A percentile compares a stretch with the other conserved stretches of the same genome.
These are phyloP conservation scores for Penicillium vulpinum DNA, from an alignment of 2,329 filamentous ascomycete species.

Conservation along the genomic window DNA sequence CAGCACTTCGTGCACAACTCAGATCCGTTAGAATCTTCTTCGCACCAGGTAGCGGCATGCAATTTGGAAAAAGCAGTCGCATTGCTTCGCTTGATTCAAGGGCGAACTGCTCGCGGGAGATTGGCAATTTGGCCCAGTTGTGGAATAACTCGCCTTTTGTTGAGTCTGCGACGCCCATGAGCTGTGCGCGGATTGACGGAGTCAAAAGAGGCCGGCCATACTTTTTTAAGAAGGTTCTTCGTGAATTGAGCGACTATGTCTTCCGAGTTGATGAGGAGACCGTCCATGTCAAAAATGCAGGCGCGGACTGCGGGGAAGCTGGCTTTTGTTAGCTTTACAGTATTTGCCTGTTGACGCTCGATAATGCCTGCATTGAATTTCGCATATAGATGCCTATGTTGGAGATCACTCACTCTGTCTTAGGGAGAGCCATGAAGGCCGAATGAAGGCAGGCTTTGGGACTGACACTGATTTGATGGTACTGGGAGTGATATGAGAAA, in stretches of 20 bases:
- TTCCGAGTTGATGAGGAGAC: constrained; percentile 37
- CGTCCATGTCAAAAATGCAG: constrained; percentile 40
- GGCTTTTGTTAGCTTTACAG: constrained; percentile 9
- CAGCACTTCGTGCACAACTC: constrained; percentile 11
- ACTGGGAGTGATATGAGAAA: not conserved
- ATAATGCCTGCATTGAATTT: not conserved
- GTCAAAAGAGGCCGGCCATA: constrained; percentile 19
- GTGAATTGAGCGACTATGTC: constrained; percentile 30
- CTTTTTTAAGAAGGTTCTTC: constrained; percentile 21
- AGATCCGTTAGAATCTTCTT: constrained; percentile 21
- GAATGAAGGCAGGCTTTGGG: not conserved
- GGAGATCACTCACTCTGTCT: constrained; percentile 1
- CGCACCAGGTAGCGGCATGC: constrained; percentile 24
- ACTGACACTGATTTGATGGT: not conserved
- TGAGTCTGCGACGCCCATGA: constrained; percentile 28
- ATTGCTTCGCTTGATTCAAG: constrained; percentile 31
- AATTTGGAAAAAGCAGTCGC: constrained; percentile 29
- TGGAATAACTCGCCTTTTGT: constrained; percentile 31
- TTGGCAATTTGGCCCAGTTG: constrained; percentile 34
- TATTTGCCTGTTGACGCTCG: not conserved
- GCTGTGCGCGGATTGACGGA: constrained; percentile 20
- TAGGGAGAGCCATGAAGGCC: not conserved
- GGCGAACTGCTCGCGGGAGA: constrained; percentile 32
- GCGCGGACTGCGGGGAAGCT: constrained; percentile 32
- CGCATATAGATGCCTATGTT: not conserved